A percentile compares a stretch with the other conserved stretches of the same genome.
Conservation (phyloP, 2,329 filamentous ascomycete genomes). For the Fusarium penzigii region DNA sequence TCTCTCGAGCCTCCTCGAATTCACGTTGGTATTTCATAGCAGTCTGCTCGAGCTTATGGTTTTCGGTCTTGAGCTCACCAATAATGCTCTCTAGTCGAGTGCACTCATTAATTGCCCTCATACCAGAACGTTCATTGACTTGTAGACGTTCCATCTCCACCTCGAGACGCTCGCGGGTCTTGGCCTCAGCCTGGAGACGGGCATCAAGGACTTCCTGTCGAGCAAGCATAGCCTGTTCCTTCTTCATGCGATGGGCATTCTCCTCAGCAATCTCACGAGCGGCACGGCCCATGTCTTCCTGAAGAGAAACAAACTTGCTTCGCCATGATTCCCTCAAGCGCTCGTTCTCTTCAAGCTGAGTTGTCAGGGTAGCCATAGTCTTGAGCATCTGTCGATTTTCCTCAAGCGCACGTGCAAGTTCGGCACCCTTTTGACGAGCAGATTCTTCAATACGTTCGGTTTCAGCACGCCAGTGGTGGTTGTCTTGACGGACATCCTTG, state of each 20-base stretch:
- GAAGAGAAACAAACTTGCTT: constrained; percentile 78
- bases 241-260: constrained; percentile 75
- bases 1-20: constrained; percentile 80
- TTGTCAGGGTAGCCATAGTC: constrained; percentile 71
- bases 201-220: constrained; percentile 79
- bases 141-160: constrained; percentile 67
- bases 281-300: constrained; percentile 81
- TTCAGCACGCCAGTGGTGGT: constrained; percentile 61
- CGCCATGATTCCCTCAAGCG: constrained; percentile 82
- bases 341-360: constrained; percentile 83
- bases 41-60: constrained; percentile 70
- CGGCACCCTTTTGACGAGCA: constrained; percentile 49
- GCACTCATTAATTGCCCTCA: constrained; percentile 63
- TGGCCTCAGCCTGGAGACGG: constrained; percentile 72
- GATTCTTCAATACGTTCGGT: constrained; percentile 59
- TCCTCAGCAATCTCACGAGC: constrained; percentile 81
- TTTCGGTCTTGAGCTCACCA: constrained; percentile 63
- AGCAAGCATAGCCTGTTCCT: constrained; percentile 76
- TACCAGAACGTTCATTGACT: constrained; percentile 62
- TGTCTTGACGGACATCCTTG: constrained; percentile 56
- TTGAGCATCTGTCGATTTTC: constrained; percentile 75
- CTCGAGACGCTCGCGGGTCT: constrained; percentile 67
- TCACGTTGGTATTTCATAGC: constrained; percentile 75
- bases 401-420: constrained; percentile 49
- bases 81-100: constrained; percentile 60